Base-by-base conservation (phyloP, 73 alveolate species). In the Loxodes magnus region DNA sequence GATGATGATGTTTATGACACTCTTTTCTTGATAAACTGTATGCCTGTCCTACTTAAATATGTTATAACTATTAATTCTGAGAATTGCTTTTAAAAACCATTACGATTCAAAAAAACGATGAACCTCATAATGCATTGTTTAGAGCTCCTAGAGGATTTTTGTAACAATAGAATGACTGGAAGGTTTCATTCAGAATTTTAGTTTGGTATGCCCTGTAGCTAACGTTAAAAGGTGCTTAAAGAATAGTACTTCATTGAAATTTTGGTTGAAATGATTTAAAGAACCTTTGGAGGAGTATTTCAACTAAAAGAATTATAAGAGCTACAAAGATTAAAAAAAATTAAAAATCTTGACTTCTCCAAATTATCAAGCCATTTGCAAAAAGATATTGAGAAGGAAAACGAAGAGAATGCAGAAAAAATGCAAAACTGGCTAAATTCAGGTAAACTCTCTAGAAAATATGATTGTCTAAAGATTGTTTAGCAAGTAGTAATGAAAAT, bases 1-100 rank as follows among this genome's bases (percentile, higher is more conserved):
- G 26, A 9, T 46, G 59, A 46, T 1, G 50, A 25, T 25, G 26
- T 46, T 20, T 46, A 41, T 37, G 59, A 46, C n/a, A 12, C 26
- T 25, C 59, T 46, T 10, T 46, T 46, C 17, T 10, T 46, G n/a
- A 37, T 46, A 25, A 37, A 46, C 27, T 46, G 59, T 19, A 10
- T 25, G 3, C 59, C 59, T n/a, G 27, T 46, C 51, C 34, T 46
- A 7, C 7, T n/a, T 1, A 46, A 10, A 24, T 12, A 17, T 24
- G 59, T 16, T n/a, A 1, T n/a, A n/a, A n/a, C n/a, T n/a, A n/a
- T 38, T 28, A 6, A 38, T 14, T 0, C n/a, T 25, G 1, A 9
- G 14, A 5, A 0, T n/a, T 12, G 50, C n/a, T 46, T 16, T 0
- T 20, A 24, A 2, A 1, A 0, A 25, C 27, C 27, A 9, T 10